These are phyloP conservation scores for Puccinia hordei DNA, from an alignment of 1,284 basidiomycete genomes.

Conservation along the genomic window DNA sequence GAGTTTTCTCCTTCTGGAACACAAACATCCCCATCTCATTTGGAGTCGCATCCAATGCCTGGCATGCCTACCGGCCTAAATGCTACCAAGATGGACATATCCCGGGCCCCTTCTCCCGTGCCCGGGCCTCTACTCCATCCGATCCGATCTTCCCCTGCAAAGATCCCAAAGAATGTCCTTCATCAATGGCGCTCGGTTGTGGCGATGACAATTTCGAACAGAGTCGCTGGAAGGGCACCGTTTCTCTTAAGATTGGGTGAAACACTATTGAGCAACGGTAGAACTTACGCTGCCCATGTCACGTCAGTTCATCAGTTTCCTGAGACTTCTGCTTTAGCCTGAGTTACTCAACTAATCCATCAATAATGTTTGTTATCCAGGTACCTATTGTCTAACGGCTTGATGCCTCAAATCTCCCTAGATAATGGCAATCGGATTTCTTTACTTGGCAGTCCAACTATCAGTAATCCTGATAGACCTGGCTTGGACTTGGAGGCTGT, in stretches of 20 bases:
- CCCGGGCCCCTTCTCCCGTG: constrained; percentile 61
- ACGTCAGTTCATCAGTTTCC: constrained; percentile 66
- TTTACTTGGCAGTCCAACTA: constrained; percentile 69
- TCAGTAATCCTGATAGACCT: constrained; percentile 65
- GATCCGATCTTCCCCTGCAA: constrained; percentile 62
- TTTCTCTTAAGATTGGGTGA: constrained; percentile 85
- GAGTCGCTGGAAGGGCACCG: constrained; percentile 66
- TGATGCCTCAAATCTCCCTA: constrained; percentile 68
- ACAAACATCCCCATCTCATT: constrained; percentile 1
- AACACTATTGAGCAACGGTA: constrained; percentile 71
- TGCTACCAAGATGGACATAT: constrained; percentile 13
- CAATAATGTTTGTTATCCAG: constrained; percentile 61
- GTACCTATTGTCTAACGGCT: constrained; percentile 82
- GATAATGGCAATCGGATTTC: constrained; percentile 54
- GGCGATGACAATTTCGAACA: constrained; percentile 78
- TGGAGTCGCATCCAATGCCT: constrained; percentile 53
- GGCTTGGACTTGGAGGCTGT: constrained; percentile 75
- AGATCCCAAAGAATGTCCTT: constrained; percentile 67
- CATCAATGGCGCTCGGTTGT: constrained; percentile 81
- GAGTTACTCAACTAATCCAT: constrained; percentile 1
- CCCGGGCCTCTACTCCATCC: constrained; percentile 72
- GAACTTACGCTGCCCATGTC: constrained; percentile 82
- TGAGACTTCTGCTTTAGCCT: neutral
- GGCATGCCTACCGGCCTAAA: constrained; percentile 60
- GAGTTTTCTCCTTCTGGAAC: constrained; percentile 68